A percentile compares a stretch with the other conserved stretches of the same genome.
These are phyloP conservation scores for Aciculosporium take DNA, from an alignment of 2,329 filamentous ascomycete species.

Conservation along the genomic window DNA sequence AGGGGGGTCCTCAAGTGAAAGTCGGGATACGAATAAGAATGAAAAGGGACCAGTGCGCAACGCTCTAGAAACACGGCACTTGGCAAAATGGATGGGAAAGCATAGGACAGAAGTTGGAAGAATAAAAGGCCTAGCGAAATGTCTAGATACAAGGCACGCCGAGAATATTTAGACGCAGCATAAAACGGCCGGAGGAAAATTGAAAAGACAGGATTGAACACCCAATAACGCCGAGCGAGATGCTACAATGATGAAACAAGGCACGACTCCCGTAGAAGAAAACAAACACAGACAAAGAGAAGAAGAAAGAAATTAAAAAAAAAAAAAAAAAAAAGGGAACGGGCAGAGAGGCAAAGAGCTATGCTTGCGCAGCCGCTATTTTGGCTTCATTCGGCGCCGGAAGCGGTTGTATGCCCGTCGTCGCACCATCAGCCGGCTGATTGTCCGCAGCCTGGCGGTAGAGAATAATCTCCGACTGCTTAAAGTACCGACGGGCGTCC, in stretches of 20 bases:
- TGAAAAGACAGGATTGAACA: slow-evolving; percentile 6
- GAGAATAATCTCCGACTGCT: slow-evolving; percentile 96
- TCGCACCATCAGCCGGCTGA: too few relatives aligned
- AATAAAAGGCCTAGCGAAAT: too few relatives aligned
- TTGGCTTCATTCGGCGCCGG: slow-evolving; percentile 31
- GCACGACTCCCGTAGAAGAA: too few relatives aligned
- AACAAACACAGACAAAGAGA: background rate
- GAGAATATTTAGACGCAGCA: background rate
- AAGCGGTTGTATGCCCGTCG: slow-evolving; percentile 26
- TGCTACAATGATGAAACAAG: slow-evolving; percentile 17
- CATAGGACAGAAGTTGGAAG: too few relatives aligned
- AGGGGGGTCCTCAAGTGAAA: too few relatives aligned
- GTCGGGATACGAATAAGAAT: too few relatives aligned
- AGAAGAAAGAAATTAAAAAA: slow-evolving; percentile 7
- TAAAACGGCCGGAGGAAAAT: background rate
- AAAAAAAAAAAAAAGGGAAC: background rate
- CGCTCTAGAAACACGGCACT: too few relatives aligned
- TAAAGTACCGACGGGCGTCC: slow-evolving; percentile 95
- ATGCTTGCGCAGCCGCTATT: slow-evolving; percentile 24
- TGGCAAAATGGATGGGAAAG: too few relatives aligned
- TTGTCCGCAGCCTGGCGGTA: slow-evolving; percentile 71
- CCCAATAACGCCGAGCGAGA: slow-evolving; percentile 25
- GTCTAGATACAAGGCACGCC: too few relatives aligned
- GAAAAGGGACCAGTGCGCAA: too few relatives aligned
- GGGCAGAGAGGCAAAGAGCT: background rate